Evolutionary conservation across 163 green algal genomes (phyloP).

Genomic region (Trebouxiophyceae sp.): DNA sequence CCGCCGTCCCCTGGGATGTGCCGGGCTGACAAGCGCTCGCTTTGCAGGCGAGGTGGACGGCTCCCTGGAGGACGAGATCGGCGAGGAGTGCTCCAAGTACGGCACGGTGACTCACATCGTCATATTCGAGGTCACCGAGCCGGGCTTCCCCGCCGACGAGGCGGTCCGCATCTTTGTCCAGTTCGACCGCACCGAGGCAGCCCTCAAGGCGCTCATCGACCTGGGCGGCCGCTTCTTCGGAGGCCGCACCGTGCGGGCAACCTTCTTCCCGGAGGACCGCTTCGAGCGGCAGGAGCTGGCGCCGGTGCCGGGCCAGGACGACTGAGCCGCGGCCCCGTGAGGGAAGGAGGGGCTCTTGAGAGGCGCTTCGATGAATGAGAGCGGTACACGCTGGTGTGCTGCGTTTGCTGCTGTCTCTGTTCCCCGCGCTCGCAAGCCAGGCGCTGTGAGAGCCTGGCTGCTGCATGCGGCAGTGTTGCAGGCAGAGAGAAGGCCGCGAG

Average conservation of each 20-base stretch:
- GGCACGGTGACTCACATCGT: slow-evolving; percentile 52
- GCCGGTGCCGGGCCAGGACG: slow-evolving; percentile 51
- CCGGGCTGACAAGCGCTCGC: too few relatives aligned
- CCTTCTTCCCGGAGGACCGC: slow-evolving; percentile 76
- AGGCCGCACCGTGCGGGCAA: slow-evolving; percentile 59
- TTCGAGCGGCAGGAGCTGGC: slow-evolving; percentile 74
- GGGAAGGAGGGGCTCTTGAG: too few relatives aligned
- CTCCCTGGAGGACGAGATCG: slow-evolving; percentile 72
- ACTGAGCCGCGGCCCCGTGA: slow-evolving; percentile 3
- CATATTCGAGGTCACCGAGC: slow-evolving; percentile 87
- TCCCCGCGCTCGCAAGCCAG: background rate
- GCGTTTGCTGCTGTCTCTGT: background rate
- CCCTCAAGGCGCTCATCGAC: slow-evolving; percentile 48
- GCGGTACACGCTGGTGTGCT: too few relatives aligned
- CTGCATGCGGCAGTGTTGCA: too few relatives aligned
- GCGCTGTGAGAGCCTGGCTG: too few relatives aligned
- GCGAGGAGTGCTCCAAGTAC: slow-evolving; percentile 64
- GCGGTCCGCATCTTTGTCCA: slow-evolving; percentile 79
- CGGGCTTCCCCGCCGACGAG: slow-evolving; percentile 55
- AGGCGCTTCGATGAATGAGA: too few relatives aligned
- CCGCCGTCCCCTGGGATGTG: too few relatives aligned
- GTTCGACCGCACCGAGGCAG: slow-evolving; percentile 65
- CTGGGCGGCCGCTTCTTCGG: slow-evolving; percentile 78
- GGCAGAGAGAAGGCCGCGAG: too few relatives aligned
- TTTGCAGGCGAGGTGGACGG: slow-evolving; percentile 86